Base-by-base conservation (phyloP, 2,329 filamentous ascomycete genomes). In the Sclerotinia sclerotiorum region DNA sequence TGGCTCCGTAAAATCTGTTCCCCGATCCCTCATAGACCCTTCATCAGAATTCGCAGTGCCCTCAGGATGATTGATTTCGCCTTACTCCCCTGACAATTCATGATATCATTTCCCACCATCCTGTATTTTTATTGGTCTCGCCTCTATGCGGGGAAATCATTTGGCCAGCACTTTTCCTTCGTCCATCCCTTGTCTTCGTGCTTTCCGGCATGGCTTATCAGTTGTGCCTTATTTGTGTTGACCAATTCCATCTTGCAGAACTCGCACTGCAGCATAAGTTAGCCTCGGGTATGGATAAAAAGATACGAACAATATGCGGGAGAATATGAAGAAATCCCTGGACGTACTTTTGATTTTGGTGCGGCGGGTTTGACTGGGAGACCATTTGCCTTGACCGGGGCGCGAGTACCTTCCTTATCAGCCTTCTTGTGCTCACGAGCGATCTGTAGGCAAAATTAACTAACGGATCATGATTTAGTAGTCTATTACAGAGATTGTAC, bases 141-240 rank as follows among this genome's bases (percentile, higher is more conserved):
- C n/a, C 29, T 24, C 46, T 63, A 66, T 48, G 52, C 63, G 5
- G 73, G 69, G 70, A 83, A 84, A 62, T 84, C 82, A 64, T 82
- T 83, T 2, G 84, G 84, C 81, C 82, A 86, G 79, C 84, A 86
- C 80, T 85, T 85, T 79, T 86, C 84, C 80, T 85, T 86, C 0
- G 83, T 77, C 84, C 84, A 85, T 5, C 76, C 69, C 70, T 82
- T 82, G 35, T 80, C 77, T 70, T 82, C 79, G 73, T 86, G 84
- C 6, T 83, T 85, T 64, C 76, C 74, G 17, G 84, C 84, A 72
- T 86, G 84, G n/a, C 81, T 80, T 75, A 83, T 81, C 19, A 86
- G 79, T 75, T 85, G 83, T 54, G 80, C 79, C 65, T 80, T 78
- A 73, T 85, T 85, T 67, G 82, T 82, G 74, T 82, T 83, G 71